A percentile compares a stretch with the other conserved stretches of the same genome.
phyloP scores from a whole-genome alignment of 108 stramenopile species.

The Epithemia pelagica region DNA sequence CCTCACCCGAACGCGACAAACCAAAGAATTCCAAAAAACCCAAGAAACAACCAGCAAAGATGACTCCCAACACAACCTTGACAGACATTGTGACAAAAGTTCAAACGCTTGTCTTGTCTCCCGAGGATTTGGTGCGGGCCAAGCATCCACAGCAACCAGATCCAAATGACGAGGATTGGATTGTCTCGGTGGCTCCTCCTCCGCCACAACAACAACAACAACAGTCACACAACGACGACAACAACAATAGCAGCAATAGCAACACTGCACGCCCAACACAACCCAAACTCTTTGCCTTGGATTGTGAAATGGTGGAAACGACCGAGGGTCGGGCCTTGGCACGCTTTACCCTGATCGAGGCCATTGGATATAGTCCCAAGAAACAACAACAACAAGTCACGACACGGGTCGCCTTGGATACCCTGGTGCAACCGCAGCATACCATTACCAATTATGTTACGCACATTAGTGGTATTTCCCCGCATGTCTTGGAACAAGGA shows the following conservation, averaged over 20 bases:
- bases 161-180: slow-evolving; percentile 8
- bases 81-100: neutral
- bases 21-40: neutral
- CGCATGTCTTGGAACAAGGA: slow-evolving; percentile 33
- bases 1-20: neutral
- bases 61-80: too few species aligned
- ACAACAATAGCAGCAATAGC: neutral
- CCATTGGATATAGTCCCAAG: slow-evolving; percentile 13
- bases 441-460: slow-evolving; percentile 65
- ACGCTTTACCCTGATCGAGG: slow-evolving; percentile 63
- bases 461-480: slow-evolving; percentile 67
- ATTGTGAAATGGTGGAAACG: slow-evolving; percentile 92
- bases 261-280: neutral
- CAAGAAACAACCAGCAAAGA: neutral
- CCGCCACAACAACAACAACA: neutral
- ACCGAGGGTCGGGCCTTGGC: slow-evolving; percentile 50
- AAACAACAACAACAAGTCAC: slow-evolving; percentile 13
- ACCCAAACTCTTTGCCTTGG: slow-evolving; percentile 68
- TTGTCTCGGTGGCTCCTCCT: too few species aligned
- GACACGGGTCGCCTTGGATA: slow-evolving; percentile 57
- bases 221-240: neutral
- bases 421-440: slow-evolving; percentile 66
- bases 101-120: neutral
- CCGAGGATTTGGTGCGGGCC: neutral
- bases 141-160: neutral